Base-by-base conservation (phyloP, 2,329 filamentous ascomycete species). In the Fusarium newnesense region DNA sequence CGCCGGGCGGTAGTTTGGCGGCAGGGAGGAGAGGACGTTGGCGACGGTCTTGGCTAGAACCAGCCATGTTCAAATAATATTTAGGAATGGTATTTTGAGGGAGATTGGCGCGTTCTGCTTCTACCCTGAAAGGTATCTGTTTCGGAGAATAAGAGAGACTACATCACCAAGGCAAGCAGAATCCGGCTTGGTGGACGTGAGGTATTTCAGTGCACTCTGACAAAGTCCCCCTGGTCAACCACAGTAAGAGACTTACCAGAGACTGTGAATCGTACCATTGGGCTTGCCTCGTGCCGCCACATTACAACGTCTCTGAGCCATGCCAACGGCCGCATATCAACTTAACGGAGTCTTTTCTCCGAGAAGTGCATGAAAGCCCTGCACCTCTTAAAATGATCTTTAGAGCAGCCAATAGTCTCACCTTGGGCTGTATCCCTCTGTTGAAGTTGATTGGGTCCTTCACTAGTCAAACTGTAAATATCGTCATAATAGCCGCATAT, bases 1-100 rank as follows among this genome's bases (percentile, higher is more conserved):
- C 19, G 2, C 5, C 12, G 13, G 16, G 40, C 7, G 26, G 37
- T 5, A 30, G 11, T 5, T 47, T 9, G 10, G 8, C 2, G n/a
- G 67, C 44, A 13, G 68, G 67, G 15, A 71, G 62, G 24, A 71
- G 46, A 28, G 21, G 9, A 9, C 67, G 67, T 7, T 49, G 47
- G 5, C 26, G 24, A 21, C 26, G 24, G 24, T 8, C 4, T 37
- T 44, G 36, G 15, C 40, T 28, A 7, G 12, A 19, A 2, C 15
- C 7, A 8, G 61, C 13, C 68, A 71, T 71, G 1, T 18, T 24
- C 21, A 16, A 1, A 40, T 26, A 3, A 19, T n/a, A 2, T 1
- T 0, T 4, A 4, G 11, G 9, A 24, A 4, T 6, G 4, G 15
- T 6, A 18, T 4, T 19, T 15, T 0, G 21, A 47, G 5, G 15